Conservation (phyloP, 2,329 filamentous ascomycete genomes). For the Colletotrichum nymphaeae region DNA sequence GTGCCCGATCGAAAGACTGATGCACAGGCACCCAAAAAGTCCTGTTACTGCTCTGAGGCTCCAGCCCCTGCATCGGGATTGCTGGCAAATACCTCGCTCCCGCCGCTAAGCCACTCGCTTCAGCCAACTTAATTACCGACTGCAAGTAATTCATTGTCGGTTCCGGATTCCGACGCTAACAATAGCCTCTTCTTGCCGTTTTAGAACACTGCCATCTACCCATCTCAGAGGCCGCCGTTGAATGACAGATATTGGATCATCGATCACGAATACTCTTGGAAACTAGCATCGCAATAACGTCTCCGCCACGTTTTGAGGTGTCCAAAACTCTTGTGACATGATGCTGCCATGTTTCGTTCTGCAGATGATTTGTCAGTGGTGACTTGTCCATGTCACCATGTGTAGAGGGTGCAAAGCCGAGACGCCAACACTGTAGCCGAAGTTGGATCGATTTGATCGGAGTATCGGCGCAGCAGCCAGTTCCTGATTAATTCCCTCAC, state of each 20-base stretch:
- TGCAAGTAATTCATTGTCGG: not conserved
- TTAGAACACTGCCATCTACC: not conserved
- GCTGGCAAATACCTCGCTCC: not conserved
- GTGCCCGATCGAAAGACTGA: not conserved
- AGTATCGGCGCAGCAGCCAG: constrained; percentile 9
- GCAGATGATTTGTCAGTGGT: not conserved
- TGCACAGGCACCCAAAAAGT: not conserved
- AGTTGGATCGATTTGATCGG: constrained; percentile 7
- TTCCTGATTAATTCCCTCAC: not conserved
- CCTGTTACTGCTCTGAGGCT: not conserved
- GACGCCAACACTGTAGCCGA: constrained; percentile 17
- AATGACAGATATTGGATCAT: no score
- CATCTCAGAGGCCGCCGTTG: not conserved
- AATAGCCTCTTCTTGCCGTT: not conserved
- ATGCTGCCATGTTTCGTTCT: not conserved
- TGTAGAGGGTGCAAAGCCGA: constrained; percentile 19
- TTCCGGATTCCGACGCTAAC: not conserved
- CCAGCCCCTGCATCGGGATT: not conserved
- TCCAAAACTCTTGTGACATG: no score
- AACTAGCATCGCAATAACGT: no score
- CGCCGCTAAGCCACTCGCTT: not conserved
- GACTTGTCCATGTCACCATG: not conserved
- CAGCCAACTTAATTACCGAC: not conserved
- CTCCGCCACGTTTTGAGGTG: no score
- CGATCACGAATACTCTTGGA: no score